Percentiles rank a stretch among this genome's conserved stretches.
Evolutionary conservation across 768 basidiomycete genomes (phyloP).

Genomic region (Asterophora lycoperdoides): DNA sequence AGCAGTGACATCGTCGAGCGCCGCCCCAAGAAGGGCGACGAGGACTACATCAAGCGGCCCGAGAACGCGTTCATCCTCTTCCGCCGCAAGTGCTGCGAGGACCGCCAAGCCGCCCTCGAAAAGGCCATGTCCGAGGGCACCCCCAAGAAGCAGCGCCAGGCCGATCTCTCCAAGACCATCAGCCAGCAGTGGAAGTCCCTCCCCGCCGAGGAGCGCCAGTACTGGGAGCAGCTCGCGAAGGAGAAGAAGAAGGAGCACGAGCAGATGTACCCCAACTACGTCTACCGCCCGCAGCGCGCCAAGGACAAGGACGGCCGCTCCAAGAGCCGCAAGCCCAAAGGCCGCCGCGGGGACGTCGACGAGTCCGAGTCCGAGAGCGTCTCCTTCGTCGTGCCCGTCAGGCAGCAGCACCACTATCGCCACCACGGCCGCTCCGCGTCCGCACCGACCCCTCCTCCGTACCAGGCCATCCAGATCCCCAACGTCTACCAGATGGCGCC

Average conservation of each 20-base stretch:
- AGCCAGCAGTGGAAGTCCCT: conserved; percentile 78
- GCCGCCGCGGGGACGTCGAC: conserved; percentile 24
- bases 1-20: conserved; percentile 48
- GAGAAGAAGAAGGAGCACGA: conserved; percentile 80
- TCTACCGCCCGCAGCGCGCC: conserved; percentile 69
- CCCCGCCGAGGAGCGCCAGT: conserved; percentile 56
- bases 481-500: conserved; percentile 50
- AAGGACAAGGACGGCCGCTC: conserved; percentile 52
- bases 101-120: conserved; percentile 54
- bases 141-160: conserved; percentile 61
- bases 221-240: conserved; percentile 76
- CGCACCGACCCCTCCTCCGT: conserved; percentile 64
- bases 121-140: conserved; percentile 39
- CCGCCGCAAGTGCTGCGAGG: conserved; percentile 74
- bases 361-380: conserved; percentile 39
- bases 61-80: conserved; percentile 86
- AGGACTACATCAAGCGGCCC: conserved; percentile 79
- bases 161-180: conserved; percentile 79
- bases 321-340: conserved; percentile 40
- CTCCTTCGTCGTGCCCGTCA: conserved; percentile 37
- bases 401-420: conserved; percentile 23
- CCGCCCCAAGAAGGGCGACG: conserved; percentile 68
- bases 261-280: conserved; percentile 69
- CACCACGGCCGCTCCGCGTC: conserved; percentile 40
- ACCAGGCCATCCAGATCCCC: conserved; percentile 68